Evolutionary conservation across 306 rosid species (phyloP), one percentile per base, ranked within the genome.

Genomic region (Malus asiatica): DNA sequence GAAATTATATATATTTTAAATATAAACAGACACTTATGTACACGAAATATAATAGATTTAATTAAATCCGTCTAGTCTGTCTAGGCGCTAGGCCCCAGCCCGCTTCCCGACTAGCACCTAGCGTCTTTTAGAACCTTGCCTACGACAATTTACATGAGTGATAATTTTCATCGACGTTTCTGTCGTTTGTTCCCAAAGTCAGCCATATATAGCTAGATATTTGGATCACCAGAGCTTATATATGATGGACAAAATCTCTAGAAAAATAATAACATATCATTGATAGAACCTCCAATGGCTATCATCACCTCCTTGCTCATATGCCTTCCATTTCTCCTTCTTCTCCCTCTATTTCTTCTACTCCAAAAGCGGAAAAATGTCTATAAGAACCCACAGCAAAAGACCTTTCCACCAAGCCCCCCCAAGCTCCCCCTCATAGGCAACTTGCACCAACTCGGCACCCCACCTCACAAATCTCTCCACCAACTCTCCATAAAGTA

Each of bases 371-470:
- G 30, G 10, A 42, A 5, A 18, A 15, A 51, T 23, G 1, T 13
- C 2, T 10, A 2, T 4, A 59, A 8, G 27, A 65, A 8, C 25
- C 30, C 53, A 32, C 30, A 44, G 16, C 30, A 52, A 15, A 64
- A 40, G 11, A 9, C 1, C 1, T 13, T 45, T 42, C 87, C 85
- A 3, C 87, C 87, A 9, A 38, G 80, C 67, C 89, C 87, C 60
- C 78, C 84, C 2, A 75, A 45, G 87, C 82, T 86, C 58, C 87
- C 89, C 8, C 18, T 83, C 19, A 76, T 81, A 27, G 87, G 89
- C 1, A 85, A 85, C 72, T 64, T 85, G 33, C 84, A 82, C 60
- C 82, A 85, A 53, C 18, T 85, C 23, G 86, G 89, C 3, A 15
- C 73, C 3, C 46, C 77, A 29, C 68, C 76, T 1, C 89, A 83